These are phyloP conservation scores for Gossypium lobatum DNA, from an alignment of 441 rosid genomes.

Conservation along the genomic window DNA sequence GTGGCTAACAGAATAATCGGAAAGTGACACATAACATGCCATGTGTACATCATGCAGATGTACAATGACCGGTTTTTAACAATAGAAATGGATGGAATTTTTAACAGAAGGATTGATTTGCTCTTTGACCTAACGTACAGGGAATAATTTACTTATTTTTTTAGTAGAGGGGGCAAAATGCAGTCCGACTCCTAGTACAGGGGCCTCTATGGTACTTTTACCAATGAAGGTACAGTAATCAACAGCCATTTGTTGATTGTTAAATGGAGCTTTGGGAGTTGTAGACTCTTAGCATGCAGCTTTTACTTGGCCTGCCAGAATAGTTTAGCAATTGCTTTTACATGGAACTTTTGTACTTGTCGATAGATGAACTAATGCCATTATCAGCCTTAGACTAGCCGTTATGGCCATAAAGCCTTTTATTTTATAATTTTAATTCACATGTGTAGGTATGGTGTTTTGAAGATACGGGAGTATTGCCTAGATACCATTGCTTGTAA, in stretches of 20 bases:
- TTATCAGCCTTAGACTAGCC: background rate
- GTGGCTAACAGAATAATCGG: no score
- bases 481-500: constrained; percentile 77
- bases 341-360: background rate
- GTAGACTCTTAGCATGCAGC: background rate
- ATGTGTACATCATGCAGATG: no score
- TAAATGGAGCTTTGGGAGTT: constrained; percentile 2
- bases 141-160: no score
- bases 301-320: background rate
- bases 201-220: no score
- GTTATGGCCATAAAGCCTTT: background rate
- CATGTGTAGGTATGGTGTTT: constrained; percentile 76
- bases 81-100: no score
- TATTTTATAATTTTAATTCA: constrained; percentile 9
- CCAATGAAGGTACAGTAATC: background rate
- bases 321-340: background rate
- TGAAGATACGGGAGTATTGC: constrained; percentile 84
- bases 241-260: background rate
- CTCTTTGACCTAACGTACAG: no score
- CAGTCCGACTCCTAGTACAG: no score
- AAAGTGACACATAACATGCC: no score
- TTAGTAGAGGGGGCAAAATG: no score
- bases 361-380: background rate
- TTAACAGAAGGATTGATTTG: no score
- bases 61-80: no score